Conservation (phyloP, 1,284 basidiomycete genomes). For the Mycena citricolor region DNA sequence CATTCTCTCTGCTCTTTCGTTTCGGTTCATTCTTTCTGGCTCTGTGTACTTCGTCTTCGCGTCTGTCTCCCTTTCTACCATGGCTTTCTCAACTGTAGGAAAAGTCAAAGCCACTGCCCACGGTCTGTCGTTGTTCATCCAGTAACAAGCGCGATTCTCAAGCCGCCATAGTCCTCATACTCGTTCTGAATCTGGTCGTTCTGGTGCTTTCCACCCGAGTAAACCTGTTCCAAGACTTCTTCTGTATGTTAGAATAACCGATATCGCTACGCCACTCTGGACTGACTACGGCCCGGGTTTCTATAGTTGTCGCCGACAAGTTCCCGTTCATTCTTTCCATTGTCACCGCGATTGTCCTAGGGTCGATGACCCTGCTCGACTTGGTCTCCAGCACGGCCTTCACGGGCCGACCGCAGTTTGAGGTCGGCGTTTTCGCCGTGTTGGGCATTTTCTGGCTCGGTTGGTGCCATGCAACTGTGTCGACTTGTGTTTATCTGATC, state of each 20-base stretch:
- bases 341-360: conserved; percentile 44
- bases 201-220: conserved; percentile 53
- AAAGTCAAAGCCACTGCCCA: conserved; percentile 32
- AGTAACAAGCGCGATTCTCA: not conserved
- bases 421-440: conserved; percentile 45
- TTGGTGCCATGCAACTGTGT: conserved; percentile 27
- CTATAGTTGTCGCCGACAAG: conserved; percentile 52
- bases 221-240: conserved; percentile 59
- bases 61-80: conserved; percentile 13
- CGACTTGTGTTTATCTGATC: not conserved
- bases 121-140: conserved; percentile 25
- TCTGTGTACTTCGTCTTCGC: too few relatives aligned
- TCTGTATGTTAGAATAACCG: conserved; percentile 47
- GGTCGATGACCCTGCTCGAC: conserved; percentile 44
- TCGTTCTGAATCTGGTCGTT: conserved; percentile 49
- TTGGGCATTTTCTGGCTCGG: conserved; percentile 56
- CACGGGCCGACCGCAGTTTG: conserved; percentile 46
- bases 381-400: conserved; percentile 41
- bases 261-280: conserved; percentile 3
- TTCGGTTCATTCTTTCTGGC: too few relatives aligned
- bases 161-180: conserved; percentile 37
- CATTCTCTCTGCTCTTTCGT: too few relatives aligned
- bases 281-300: conserved; percentile 1
- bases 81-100: conserved; percentile 30
- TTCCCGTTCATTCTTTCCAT: conserved; percentile 60